Conservation (phyloP, 805 yeast species). For the Jamesozyma rosinii region DNA sequence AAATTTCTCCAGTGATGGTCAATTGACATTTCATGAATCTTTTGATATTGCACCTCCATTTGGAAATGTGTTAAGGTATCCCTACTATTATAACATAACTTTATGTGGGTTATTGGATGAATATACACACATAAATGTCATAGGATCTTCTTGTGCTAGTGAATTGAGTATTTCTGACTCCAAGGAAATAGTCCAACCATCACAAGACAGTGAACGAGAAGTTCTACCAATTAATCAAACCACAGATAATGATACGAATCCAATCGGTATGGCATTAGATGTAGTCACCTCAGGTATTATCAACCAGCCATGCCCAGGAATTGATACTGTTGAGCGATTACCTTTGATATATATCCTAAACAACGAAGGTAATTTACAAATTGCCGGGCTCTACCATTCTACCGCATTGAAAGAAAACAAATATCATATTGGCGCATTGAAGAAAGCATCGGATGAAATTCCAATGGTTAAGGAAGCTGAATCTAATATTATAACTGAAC, state of each 20-base stretch:
- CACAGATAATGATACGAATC: slow-evolving; percentile 57
- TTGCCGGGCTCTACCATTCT: slow-evolving; percentile 58
- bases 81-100: slow-evolving; percentile 36
- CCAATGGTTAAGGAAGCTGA: background rate
- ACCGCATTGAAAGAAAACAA: slow-evolving; percentile 37
- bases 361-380: slow-evolving; percentile 50
- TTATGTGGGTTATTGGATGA: slow-evolving; percentile 36
- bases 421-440: slow-evolving; percentile 16
- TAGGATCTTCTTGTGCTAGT: slow-evolving; percentile 56
- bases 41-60: slow-evolving; percentile 45
- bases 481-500: no score
- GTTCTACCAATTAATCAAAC: slow-evolving; percentile 61
- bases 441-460: background rate
- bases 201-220: slow-evolving; percentile 66
- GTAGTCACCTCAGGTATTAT: slow-evolving; percentile 38
- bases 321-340: slow-evolving; percentile 49
- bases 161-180: slow-evolving; percentile 46
- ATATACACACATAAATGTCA: slow-evolving; percentile 31
- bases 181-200: slow-evolving; percentile 35
- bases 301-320: slow-evolving; percentile 45
- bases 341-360: slow-evolving; percentile 60
- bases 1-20: slow-evolving; percentile 1
- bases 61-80: slow-evolving; percentile 40
- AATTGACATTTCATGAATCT: slow-evolving; percentile 25
- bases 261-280: slow-evolving; percentile 64